Evolutionary conservation across 192 early-diverging fungal genomes (phyloP), one percentile per base, ranked within the genome.

Genomic region (Jimgerdemannia flammicorona): DNA sequence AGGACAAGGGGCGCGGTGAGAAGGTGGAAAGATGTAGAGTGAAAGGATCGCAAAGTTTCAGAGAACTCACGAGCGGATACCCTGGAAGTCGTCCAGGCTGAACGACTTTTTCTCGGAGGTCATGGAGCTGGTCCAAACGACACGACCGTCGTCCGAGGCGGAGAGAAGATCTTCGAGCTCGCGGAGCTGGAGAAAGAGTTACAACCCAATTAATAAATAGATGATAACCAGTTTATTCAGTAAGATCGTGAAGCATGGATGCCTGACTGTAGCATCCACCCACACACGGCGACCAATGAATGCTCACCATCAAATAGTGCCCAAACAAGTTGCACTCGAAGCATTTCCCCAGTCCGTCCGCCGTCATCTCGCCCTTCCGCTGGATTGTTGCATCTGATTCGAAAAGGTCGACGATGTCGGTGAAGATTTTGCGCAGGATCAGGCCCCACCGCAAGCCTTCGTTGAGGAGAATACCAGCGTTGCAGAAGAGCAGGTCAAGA

Each of bases 251-350:
- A 54, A 7, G 49, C 4, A 66, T n/a, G n/a, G n/a, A n/a, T n/a
- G n/a, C n/a, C n/a, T n/a, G n/a, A n/a, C n/a, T n/a, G n/a, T n/a
- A n/a, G n/a, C n/a, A n/a, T n/a, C n/a, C n/a, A n/a, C n/a, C n/a
- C n/a, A n/a, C n/a, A n/a, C n/a, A n/a, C n/a, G n/a, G n/a, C n/a
- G n/a, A n/a, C n/a, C n/a, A n/a, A n/a, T n/a, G n/a, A n/a, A n/a
- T n/a, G n/a, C 18, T 72, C 79, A 87, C 84, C 86, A 89, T 87
- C 3, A 89, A 29, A 73, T 85, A 89, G 65, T 89, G 88, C 14
- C 88, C 88, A 82, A 89, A 87, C 6, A 89, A 76, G 77, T 89
- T 89, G 49, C 80, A 79, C 17, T 85, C 86, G 66, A 89, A 80
- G 4, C 85, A 85, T 54, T 83, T 79, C 0, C 86, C 88, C 67